Conservation (phyloP, 805 yeast species). For the Komagataella pastoris region DNA sequence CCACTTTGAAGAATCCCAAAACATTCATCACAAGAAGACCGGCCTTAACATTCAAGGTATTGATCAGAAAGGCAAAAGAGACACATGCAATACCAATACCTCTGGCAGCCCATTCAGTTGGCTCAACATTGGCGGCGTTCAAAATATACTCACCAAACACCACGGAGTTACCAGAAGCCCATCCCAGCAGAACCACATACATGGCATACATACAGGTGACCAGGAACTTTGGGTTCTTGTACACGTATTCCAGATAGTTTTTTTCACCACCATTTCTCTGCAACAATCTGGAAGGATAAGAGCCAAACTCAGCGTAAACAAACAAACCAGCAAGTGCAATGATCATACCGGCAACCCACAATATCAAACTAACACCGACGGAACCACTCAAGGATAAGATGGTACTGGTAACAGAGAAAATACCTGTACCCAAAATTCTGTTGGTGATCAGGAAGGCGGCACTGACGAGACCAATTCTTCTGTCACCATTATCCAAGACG, state of each 20-base stretch:
- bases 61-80: conserved; percentile 54
- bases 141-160: conserved; percentile 70
- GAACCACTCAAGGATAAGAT: conserved; percentile 34
- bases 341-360: conserved; percentile 28
- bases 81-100: conserved; percentile 68
- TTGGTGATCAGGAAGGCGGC: conserved; percentile 56
- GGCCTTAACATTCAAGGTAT: conserved; percentile 44
- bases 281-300: conserved; percentile 20
- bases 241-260: conserved; percentile 64
- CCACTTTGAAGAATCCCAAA: conserved; percentile 61
- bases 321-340: conserved; percentile 22
- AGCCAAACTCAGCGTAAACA: conserved; percentile 26
- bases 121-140: conserved; percentile 57
- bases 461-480: not conserved
- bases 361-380: conserved; percentile 26
- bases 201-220: conserved; percentile 56
- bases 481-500: not conserved
- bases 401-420: conserved; percentile 56
- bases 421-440: conserved; percentile 68
- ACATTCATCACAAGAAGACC: conserved; percentile 56
- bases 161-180: conserved; percentile 78
- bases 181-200: conserved; percentile 63
- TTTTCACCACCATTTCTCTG: conserved; percentile 77
- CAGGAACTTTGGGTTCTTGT: conserved; percentile 53
- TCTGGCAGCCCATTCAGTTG: conserved; percentile 65